These are phyloP conservation scores for Macrocybe gigantea DNA, from an alignment of 768 basidiomycete species.

Conservation along the genomic window DNA sequence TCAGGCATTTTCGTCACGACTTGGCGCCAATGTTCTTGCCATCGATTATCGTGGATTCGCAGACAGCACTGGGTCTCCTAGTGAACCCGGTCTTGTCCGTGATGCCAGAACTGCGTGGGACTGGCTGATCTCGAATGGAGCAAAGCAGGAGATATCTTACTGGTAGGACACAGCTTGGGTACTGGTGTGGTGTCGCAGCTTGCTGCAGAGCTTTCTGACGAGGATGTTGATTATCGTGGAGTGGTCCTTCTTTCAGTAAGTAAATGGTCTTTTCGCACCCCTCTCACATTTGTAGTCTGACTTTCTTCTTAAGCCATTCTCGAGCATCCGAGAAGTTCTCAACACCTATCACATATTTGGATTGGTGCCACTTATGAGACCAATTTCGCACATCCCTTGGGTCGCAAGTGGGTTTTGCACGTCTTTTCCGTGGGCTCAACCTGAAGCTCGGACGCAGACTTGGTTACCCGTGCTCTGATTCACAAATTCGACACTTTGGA, in stretches of 20 bases:
- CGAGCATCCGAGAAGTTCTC: conserved; percentile 55
- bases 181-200: conserved; percentile 67
- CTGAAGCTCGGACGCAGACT: conserved; percentile 13
- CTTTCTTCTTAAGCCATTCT: conserved; percentile 46
- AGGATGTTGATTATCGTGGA: conserved; percentile 34
- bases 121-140: conserved; percentile 62
- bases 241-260: conserved; percentile 44
- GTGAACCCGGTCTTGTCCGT: conserved; percentile 60
- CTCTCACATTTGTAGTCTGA: conserved; percentile 28
- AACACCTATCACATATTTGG: conserved; percentile 67
- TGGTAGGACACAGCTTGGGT: conserved; percentile 87
- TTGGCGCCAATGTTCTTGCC: conserved; percentile 71
- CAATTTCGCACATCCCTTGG: conserved; percentile 60
- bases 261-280: conserved; percentile 7
- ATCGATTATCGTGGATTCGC: conserved; percentile 93
- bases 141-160: conserved; percentile 53
- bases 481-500: conserved; percentile 59
- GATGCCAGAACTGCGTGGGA: conserved; percentile 81
- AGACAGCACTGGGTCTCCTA: conserved; percentile 78
- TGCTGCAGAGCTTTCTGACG: conserved; percentile 39
- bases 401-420: conserved; percentile 51
- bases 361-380: conserved; percentile 66
- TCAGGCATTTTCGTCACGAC: conserved; percentile 54
- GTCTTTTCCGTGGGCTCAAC: background rate
- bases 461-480: conserved; percentile 33